A percentile compares a stretch with the other conserved stretches of the same genome.
Conservation (phyloP, 805 yeast genomes). For the Lachancea waltii region DNA sequence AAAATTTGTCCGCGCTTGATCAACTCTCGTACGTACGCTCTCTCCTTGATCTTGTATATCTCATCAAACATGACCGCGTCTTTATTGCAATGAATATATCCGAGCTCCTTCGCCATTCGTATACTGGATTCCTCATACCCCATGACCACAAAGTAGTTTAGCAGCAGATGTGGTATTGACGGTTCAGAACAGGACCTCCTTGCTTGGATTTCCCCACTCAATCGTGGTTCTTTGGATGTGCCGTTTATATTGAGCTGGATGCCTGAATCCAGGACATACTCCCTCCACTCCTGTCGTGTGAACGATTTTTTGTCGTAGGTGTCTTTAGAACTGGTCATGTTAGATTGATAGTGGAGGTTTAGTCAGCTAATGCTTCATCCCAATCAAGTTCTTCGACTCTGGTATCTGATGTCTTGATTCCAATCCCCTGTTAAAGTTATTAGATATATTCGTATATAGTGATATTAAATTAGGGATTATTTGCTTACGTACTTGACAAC, state of each 20-base stretch:
- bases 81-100: slow-evolving; percentile 22
- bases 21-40: slow-evolving; percentile 22
- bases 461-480: no score
- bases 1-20: slow-evolving; percentile 23
- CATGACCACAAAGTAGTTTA: slow-evolving; percentile 71
- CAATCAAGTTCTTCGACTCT: no score
- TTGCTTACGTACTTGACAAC: no score
- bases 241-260: not conserved
- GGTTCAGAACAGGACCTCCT: slow-evolving; percentile 35
- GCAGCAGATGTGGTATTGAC: slow-evolving; percentile 38
- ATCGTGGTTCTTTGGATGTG: not conserved
- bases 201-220: not conserved
- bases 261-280: slow-evolving; percentile 17
- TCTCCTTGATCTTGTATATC: slow-evolving; percentile 23
- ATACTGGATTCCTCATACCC: slow-evolving; percentile 67
- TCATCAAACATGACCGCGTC: slow-evolving; percentile 29
- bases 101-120: slow-evolving; percentile 54
- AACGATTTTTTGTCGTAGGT: slow-evolving; percentile 21
- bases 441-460: no score
- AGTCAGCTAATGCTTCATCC: no score
- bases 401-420: no score
- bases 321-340: slow-evolving; percentile 10
- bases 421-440: no score
- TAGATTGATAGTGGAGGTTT: no score
- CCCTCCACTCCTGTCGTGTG: slow-evolving; percentile 26